Base-by-base conservation (phyloP, 2,329 filamentous ascomycete genomes). In the Knufia petricola region DNA sequence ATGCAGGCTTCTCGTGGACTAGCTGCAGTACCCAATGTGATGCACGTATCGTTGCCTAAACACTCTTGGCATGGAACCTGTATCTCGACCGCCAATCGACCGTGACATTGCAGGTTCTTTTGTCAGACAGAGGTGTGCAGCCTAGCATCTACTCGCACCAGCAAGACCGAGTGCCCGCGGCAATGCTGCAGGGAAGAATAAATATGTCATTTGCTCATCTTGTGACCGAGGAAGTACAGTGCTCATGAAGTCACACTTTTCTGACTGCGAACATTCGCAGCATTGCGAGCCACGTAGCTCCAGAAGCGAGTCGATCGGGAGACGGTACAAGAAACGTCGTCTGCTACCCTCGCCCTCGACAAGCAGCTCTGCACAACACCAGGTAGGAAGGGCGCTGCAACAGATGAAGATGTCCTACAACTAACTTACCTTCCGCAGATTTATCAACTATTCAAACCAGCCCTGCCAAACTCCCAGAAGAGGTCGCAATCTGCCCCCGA, bases 391-490 rank as follows among this genome's bases (percentile, higher is more conserved):
- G 32, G 7, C 12, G 6, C 6, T 17, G 24, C 24, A 20, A 31
- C 41, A 17, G 13, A 19, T 31, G 41, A 44, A 44, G 41, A 44
- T 44, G 17, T 17, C 7, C 19, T 8, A 44, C 13, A n/a, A 26
- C 41, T 44, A 44, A 44, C 41, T 30, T 6, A 17, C 32, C 15
- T 21, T 31, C 24, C 15, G n/a, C 24, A 31, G 24, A 32, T n/a
- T 32, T 20, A 44, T n/a, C 41, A 20, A 32, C 15, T 44, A n/a
- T 12, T 17, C 19, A n/a, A 44, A 20, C 28, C 41, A 8, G 28
- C 8, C 41, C 41, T 32, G 19, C 60, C 24, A 44, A 12, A 44
- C 41, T 30, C n/a, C 19, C 19, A 19, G 28, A 44, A 44, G 28
- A 31, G 41, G 28, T 31, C 24, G 24, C 24, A 44, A 32, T 8